phyloP scores from a whole-genome alignment of 75 land plant species.

The Sequoia sempervirens region DNA sequence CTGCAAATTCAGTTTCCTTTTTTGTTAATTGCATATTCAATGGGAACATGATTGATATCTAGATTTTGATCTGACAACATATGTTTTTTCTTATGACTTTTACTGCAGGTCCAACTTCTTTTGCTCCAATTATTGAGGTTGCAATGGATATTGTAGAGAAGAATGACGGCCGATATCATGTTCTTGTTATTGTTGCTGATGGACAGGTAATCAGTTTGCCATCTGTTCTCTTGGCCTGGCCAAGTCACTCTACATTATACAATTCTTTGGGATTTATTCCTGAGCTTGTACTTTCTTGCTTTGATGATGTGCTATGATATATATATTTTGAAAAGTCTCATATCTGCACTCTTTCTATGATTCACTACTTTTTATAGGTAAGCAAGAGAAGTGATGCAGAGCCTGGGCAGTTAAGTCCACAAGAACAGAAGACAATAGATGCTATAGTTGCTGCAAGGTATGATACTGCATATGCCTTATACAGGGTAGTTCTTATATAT shows the following conservation, averaged over 20 bases:
- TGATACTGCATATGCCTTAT: not conserved
- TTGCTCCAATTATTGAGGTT: constrained; percentile 77
- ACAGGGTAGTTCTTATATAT: not conserved
- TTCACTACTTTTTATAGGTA: not conserved
- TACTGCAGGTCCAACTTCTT: constrained; percentile 81
- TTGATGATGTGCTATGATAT: not conserved
- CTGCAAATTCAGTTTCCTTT: not conserved
- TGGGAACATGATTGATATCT: not conserved
- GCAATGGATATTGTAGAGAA: constrained; percentile 75
- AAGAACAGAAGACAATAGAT: constrained; percentile 73
- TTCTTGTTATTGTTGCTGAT: constrained; percentile 86
- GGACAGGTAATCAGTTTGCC: constrained; percentile 50
- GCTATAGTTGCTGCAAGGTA: constrained; percentile 90
- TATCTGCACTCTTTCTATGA: not conserved
- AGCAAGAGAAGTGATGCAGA: not conserved
- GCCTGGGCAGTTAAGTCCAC: constrained; percentile 53
- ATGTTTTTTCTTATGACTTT: not conserved
- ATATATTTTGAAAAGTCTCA: not conserved
- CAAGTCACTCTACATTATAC: not conserved
- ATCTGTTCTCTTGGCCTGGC: not conserved
- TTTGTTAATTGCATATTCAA: not conserved
- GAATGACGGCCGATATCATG: constrained; percentile 93
- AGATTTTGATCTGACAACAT: not conserved
- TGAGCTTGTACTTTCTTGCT: not conserved
- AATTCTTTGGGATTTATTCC: not conserved